These are phyloP conservation scores for Lentinula boryana DNA, from an alignment of 768 basidiomycete genomes.

Conservation along the genomic window DNA sequence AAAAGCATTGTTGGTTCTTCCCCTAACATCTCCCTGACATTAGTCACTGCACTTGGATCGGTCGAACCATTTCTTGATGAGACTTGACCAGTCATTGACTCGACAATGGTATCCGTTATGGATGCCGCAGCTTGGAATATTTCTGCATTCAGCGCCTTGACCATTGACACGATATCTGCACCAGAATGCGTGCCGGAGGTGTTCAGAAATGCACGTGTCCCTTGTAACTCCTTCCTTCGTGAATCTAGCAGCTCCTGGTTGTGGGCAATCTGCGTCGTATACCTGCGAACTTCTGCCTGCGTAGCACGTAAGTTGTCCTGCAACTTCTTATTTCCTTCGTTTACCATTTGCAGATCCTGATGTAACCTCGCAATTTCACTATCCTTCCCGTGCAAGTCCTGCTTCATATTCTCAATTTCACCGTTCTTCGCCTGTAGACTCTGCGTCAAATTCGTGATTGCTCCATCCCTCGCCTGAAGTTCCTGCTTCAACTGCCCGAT, in stretches of 20 bases:
- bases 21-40: background rate
- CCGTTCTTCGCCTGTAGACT: background rate
- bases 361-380: too few species aligned
- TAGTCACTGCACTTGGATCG: background rate
- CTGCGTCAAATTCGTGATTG: background rate
- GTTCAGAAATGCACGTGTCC: conserved; percentile 35
- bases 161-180: conserved; percentile 29
- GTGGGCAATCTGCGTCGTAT: conserved; percentile 13
- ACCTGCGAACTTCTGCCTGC: background rate
- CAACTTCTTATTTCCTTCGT: background rate
- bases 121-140: conserved; percentile 40
- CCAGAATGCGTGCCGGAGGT: conserved; percentile 38
- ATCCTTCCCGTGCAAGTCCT: too few species aligned
- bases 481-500: too few species aligned
- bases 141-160: conserved; percentile 40
- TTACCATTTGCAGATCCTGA: background rate
- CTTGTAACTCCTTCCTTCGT: conserved; percentile 32
- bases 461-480: background rate
- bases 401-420: background rate
- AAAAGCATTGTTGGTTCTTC: background rate
- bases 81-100: conserved; percentile 19
- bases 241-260: conserved; percentile 17
- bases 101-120: conserved; percentile 18
- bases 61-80: too few species aligned
- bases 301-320: too few species aligned